A percentile compares a stretch with the other conserved stretches of the same genome.
phyloP scores from a whole-genome alignment of 148 eudicot genomes.

The Rhododendron henanense region DNA sequence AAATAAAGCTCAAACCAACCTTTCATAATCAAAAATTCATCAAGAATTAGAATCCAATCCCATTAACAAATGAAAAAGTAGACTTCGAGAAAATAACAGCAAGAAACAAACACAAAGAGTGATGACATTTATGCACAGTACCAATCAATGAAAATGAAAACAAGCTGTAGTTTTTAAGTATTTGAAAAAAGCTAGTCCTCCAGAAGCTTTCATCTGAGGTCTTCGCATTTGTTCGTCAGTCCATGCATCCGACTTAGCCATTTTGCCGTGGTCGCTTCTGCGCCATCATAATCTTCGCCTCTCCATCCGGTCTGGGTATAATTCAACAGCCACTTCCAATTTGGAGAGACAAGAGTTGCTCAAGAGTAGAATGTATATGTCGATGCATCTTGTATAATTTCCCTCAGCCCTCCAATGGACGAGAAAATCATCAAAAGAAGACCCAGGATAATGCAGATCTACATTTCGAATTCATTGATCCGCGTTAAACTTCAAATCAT shows the following conservation, averaged over 20 bases:
- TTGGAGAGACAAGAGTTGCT: not conserved
- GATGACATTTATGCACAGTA: not conserved
- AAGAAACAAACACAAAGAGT: not conserved
- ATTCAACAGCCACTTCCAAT: not conserved
- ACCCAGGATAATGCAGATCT: slow-evolving; percentile 41
- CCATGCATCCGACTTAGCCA: not conserved
- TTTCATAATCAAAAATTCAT: not conserved
- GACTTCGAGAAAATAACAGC: not conserved
- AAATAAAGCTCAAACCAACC: not conserved
- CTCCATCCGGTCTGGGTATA: not conserved
- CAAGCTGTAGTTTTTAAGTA: not conserved
- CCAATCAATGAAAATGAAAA: not conserved
- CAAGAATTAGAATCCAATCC: not conserved
- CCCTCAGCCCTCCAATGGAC: slow-evolving; percentile 39
- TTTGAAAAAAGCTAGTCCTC: not conserved
- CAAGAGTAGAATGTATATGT: slow-evolving; percentile 29
- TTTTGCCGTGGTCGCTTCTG: not conserved
- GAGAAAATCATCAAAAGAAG: slow-evolving; percentile 28
- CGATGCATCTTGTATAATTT: slow-evolving; percentile 26
- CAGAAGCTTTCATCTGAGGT: not conserved
- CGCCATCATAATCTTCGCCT: not conserved
- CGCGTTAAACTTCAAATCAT: not conserved
- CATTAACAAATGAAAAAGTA: not conserved
- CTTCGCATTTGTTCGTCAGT: not conserved
- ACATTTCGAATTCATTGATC: not conserved